Base-by-base conservation (phyloP, 73 alveolate genomes). In the Tetrahymena thermophila region DNA sequence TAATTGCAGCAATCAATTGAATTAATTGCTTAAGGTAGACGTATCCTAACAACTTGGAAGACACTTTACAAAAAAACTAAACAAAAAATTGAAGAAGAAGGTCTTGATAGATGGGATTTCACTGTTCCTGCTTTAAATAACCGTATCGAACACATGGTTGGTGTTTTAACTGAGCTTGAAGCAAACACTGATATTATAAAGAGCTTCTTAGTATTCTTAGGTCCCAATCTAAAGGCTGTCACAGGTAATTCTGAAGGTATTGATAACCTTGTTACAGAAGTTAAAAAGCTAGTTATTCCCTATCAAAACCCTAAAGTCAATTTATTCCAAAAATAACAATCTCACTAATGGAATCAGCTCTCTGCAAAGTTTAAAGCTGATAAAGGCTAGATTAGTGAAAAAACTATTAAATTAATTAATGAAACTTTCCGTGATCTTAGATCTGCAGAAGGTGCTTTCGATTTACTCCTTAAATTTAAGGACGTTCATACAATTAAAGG, bases 381-480 rank as follows among this genome's bases (percentile, higher is more conserved):
- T 84, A 97, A 98, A 96, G 96, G 96, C 42, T 95, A 96, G 37
- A 98, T 98, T 89, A 99, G 98, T 93, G 97, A 97, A 85, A 99
- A 98, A 94, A 98, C 99, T 16, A 98, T 97, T 83, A 96, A 96
- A 85, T 96, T 99, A 95, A 98, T 99, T n/a, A 98, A 99, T 96
- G 98, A 96, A 94, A 98, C 99, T 85, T 99, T 99, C 97, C 96
- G 94, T 55, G 99, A 98, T 85, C 98, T 99, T 40, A 98, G 99
- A 96, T 97, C 99, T 35, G 99, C 99, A 4, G 99, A 99, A 96
- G 99, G 99, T 85, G 99, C 99, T 37, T 99, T 99, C 96, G 99
- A 98, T 95, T 97, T 99, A 94, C 97, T 98, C 35, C 97, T 98
- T 28, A 98, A 99, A 85, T 98, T 99, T 96, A 99, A 99, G 97